A percentile compares a stretch with the other conserved stretches of the same genome.
Conservation (phyloP, 495 filamentous ascomycete species). For the Lophiostoma macrostomum region DNA sequence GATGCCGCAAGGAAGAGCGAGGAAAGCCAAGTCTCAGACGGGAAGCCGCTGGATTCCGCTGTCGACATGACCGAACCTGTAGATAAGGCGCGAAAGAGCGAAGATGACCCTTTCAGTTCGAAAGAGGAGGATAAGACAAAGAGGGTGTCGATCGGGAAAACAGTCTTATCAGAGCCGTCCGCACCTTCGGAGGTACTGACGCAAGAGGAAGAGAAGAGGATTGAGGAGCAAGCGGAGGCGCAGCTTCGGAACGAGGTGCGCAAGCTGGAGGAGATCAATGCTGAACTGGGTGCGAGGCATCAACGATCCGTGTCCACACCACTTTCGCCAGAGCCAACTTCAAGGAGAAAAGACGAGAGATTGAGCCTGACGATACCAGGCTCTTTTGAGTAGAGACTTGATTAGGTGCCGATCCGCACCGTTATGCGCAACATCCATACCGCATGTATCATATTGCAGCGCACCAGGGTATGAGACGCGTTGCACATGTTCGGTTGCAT, state of each 20-base stretch:
- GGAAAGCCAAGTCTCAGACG: constrained; percentile 19
- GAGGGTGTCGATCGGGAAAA: constrained; percentile 34
- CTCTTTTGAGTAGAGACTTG: constrained; percentile 26
- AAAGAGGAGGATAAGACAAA: constrained; percentile 14
- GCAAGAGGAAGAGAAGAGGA: constrained; percentile 22
- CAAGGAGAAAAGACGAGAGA: constrained; percentile 26
- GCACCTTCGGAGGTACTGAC: constrained; percentile 4
- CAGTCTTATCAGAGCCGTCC: constrained; percentile 17
- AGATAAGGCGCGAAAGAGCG: constrained; percentile 8
- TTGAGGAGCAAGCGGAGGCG: constrained; percentile 17
- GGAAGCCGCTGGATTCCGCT: constrained; percentile 18
- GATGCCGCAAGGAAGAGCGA: constrained; percentile 23
- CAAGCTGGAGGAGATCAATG: constrained; percentile 14
- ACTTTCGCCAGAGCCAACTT: background rate
- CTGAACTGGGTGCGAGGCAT: background rate
- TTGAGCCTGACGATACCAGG: constrained; percentile 33
- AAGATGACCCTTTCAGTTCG: constrained; percentile 29
- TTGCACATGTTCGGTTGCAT: too few species aligned
- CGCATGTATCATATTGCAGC: too few species aligned
- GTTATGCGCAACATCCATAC: background rate
- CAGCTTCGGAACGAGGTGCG: constrained; percentile 29
- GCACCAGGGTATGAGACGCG: too few species aligned
- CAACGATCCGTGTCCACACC: constrained; percentile 10
- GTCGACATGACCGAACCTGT: constrained; percentile 24
- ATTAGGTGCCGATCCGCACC: too few species aligned